Evolutionary conservation across 2,329 filamentous ascomycete species (phyloP), one percentile per base, ranked within the genome.

Genomic region (Rutstroemia sydowiana): DNA sequence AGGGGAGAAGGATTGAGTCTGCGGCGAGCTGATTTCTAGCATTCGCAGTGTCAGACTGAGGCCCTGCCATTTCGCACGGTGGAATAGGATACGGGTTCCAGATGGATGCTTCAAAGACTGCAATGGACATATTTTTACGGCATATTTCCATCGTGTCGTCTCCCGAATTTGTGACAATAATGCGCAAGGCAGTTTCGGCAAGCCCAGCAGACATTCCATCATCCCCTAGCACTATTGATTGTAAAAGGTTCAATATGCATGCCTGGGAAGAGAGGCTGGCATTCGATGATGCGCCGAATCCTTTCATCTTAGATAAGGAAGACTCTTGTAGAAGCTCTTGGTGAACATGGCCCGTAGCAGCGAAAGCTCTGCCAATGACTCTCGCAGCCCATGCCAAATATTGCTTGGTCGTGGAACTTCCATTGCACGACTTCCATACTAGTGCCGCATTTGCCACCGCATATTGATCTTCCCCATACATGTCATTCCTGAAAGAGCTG

Each of bases 351-450:
- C 90, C 90, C 26, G 82, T 87, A 14, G 87, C 79, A 36, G 85
- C 83, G 68, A 91, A 97, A 0, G 88, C 84, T 64, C 89, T 81
- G 7, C 95, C 93, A 41, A 97, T 74, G 2, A 91, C 85, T 56
- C 85, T 79, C 3, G 88, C 91, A 41, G 88, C 87, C 95, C 95
- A 98, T 1, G 87, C 72, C 1, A 89, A 72, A 65, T 93, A 96
- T 14, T 81, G 77, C 23, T 78, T 71, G 51, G 82, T 86, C 14
- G 85, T 73, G 1, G 77, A 71, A 34, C 77, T 73, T n/a, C 78
- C 75, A 53, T 79, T 75, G 59, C 89, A 87, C 39, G 87, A 90
- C 64, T 84, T 83, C 84, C 86, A 93, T 0, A 96, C 75, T 16
- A 82, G 78, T 11, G 82, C 72, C 2, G 82, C 79, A 63, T 84